phyloP scores from a whole-genome alignment of 2,329 filamentous ascomycete genomes.

The Penicillium sp. region DNA sequence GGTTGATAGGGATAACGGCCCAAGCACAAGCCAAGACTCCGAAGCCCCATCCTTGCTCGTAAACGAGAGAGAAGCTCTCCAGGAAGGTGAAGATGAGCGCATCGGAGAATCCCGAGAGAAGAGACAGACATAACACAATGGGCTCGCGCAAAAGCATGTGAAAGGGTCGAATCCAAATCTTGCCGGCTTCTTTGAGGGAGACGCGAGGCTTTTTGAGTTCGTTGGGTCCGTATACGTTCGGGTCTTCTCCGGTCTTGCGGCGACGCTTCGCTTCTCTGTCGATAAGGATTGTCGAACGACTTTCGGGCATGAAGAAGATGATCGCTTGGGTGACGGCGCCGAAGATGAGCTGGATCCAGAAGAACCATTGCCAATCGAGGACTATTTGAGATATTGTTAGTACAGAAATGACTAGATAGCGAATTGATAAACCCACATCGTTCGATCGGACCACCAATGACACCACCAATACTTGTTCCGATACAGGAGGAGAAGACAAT shows the following conservation, averaged over 20 bases:
- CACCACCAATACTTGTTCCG: conserved; percentile 53
- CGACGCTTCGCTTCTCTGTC: conserved; percentile 58
- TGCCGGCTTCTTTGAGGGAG: conserved; percentile 53
- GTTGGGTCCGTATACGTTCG: conserved; percentile 64
- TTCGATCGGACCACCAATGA: conserved; percentile 53
- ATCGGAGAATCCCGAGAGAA: conserved; percentile 62
- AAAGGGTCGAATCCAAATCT: conserved; percentile 62
- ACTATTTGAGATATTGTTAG: conserved; percentile 16
- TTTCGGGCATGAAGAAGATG: conserved; percentile 56
- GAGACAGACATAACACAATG: conserved; percentile 60
- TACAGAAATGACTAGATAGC: background rate
- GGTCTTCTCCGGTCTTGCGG: conserved; percentile 48
- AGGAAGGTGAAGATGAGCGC: conserved; percentile 65
- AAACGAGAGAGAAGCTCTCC: conserved; percentile 58
- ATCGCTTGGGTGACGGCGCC: conserved; percentile 54
- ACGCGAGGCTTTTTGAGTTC: conserved; percentile 54
- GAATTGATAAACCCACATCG: conserved; percentile 15
- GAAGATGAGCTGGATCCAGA: conserved; percentile 62
- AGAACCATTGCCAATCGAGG: conserved; percentile 56
- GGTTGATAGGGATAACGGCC: conserved; percentile 64
- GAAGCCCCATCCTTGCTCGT: conserved; percentile 61
- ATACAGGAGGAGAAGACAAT: conserved; percentile 56
- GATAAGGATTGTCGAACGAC: conserved; percentile 57
- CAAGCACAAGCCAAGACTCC: conserved; percentile 58
- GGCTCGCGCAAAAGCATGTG: conserved; percentile 63